Base-by-base conservation (phyloP, 1,284 basidiomycete species). In the Cutaneotrichosporon dermatis region DNA sequence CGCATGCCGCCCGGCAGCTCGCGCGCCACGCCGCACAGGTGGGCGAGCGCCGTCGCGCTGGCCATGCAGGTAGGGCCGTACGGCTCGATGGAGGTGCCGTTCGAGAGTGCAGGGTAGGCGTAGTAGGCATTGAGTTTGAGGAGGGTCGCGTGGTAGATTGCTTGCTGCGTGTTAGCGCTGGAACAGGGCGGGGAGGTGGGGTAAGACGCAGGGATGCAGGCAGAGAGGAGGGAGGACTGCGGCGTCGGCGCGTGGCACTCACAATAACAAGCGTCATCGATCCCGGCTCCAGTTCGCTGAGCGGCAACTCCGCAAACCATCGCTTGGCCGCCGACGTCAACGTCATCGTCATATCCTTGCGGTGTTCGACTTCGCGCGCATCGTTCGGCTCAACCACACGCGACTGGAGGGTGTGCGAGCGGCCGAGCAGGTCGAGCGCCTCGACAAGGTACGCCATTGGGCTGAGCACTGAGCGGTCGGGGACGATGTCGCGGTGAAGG, bases 81-180 rank as follows among this genome's bases (percentile, higher is more conserved):
- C n/a, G 77, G 76, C 62, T 78, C 74, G 49, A 74, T 61, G 7
- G 72, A 68, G 12, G 69, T 71, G 39, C 72, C 69, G 53, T 71
- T 73, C 6, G 71, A 70, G 5, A 74, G 52, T n/a, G 76, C 73
- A 0, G 77, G 76, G 55, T 67, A 78, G 10, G 76, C 76, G 58
- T 77, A 72, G 60, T 74, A 75, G 5, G 75, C 76, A 55, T 77
- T 76, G 13, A 79, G 65, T 59, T 78, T 78, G 40, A 79, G 69
- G 3, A 79, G 59, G 0, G 76, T 78, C 65, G 76, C 74, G 58
- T 78, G 70, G 64, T 76, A 70, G 34, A 75, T 71, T 9, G 68
- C 71, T 69, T 74, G 72, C 75, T 77, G 57, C 5, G 45, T 2
- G 46, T 51, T n/a, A 50, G 39, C 33, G 25, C 25, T 25, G 25